Evolutionary conservation across 371 early-diverging fungal genomes (phyloP), one percentile per base, ranked within the genome.

Genomic region (Mortierella sp.): DNA sequence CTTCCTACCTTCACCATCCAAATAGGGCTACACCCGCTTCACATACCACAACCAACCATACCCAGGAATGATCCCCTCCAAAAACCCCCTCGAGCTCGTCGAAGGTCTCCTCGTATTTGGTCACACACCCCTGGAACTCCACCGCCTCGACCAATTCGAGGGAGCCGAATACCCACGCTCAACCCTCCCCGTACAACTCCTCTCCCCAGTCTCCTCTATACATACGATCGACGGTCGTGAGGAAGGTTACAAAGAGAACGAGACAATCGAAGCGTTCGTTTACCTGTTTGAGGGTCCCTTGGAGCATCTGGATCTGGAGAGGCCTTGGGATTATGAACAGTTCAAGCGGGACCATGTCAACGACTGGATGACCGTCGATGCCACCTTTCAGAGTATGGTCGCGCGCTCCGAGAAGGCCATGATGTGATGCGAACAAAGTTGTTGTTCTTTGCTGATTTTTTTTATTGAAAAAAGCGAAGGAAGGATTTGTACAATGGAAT

Each of bases 1-100:
- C 19, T 34, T 31, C 11, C 26, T 21, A 44, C 28, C 8, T 31
- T 9, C n/a, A n/a, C n/a, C n/a, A n/a, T 61, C 31, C 19, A 14
- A 44, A 3, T 40, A 78, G 79, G 83, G 83, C 31, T 83, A 74
- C 50, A 77, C 79, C 19, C 59, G 83, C 19, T 77, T 71, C 57
- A 76, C 83, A 16, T 79, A 83, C 48, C 77, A 79, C 72, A 83
- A 79, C 48, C 83, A 83, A 51, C 83, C 83, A 1, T 83, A 54
- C 44, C 83, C 83, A 14, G 83, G 83, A 0, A 83, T 83, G 76
- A 74, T 83, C 28, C 37, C 72, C 0, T 79, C 80, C 5, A 21
- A 72, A 13, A 69, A 79, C 40, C 74, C 77, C 21, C 13, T 57
- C 10, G 77, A 76, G 4, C 48, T 46, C 5, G 83, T 83, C 59